Evolutionary conservation across 2,329 filamentous ascomycete species (phyloP), one percentile per base, ranked within the genome.

Genomic region (Fusarium napiforme): DNA sequence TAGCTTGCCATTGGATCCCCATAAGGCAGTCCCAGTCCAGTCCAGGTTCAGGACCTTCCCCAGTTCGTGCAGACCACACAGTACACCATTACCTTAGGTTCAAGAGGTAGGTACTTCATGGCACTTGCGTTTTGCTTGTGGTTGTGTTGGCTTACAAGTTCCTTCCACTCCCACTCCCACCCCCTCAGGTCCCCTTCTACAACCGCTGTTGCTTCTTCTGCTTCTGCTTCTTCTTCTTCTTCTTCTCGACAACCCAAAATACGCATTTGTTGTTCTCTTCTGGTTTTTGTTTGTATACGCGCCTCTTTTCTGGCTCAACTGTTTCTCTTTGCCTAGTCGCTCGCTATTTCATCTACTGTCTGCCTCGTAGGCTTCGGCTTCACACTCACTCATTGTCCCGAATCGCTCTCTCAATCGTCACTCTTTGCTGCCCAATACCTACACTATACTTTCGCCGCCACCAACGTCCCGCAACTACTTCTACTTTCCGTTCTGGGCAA

Each of bases 401-500:
- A 60, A 55, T 61, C 72, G 59, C 60, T 70, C 65, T 53, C 60
- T 40, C 16, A 45, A 23, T 28, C 47, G 15, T 60, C 53, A 59
- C 45, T 55, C 37, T 39, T 53, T 47, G 34, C 52, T 60, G 16
- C 36, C 43, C 55, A 42, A 39, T 30, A 42, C 15, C 34, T 55
- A 55, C 11, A 55, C 50, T 53, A 37, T 67, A 59, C 46, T 53
- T 70, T 67, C 43, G 52, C 64, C 42, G 53, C 32, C 56, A 57
- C 47, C 63, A 46, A 67, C 62, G 28, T 60, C 50, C 53, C 39
- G 60, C n/a, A n/a, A 34, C 45, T 40, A 55, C 23, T 57, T 65
- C 61, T 63, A 57, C 61, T 73, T 75, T 68, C 63, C 53, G 23
- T 69, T 72, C 61, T 71, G 60, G 64, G 75, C 65, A 74, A 75